Evolutionary conservation across 2,329 filamentous ascomycete genomes (phyloP).

Genomic region (Fusarium brevicatenulatum): DNA sequence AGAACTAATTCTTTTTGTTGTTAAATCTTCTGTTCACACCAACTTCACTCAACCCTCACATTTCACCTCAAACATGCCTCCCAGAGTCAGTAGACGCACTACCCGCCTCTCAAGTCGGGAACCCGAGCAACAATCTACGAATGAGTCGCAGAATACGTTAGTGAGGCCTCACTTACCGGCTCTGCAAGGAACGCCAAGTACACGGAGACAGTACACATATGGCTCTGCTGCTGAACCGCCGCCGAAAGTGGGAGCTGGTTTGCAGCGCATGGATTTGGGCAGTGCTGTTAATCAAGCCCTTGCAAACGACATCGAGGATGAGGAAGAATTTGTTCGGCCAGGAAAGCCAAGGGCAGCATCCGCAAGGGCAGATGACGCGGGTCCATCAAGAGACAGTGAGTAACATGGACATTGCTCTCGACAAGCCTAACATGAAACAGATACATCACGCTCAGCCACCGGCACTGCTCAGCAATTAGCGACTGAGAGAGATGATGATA

Average conservation of each 20-base stretch:
- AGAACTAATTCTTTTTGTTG: slow-evolving; percentile 1
- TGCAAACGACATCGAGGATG: slow-evolving; percentile 29
- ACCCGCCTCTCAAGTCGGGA: slow-evolving; percentile 34
- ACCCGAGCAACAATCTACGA: slow-evolving; percentile 21
- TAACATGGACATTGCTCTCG: not conserved
- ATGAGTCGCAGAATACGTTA: slow-evolving; percentile 16
- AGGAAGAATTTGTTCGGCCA: slow-evolving; percentile 32
- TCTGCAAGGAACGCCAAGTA: slow-evolving; percentile 49
- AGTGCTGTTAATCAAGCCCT: slow-evolving; percentile 47
- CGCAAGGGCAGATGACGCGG: slow-evolving; percentile 34
- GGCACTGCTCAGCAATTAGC: not conserved
- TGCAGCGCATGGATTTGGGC: slow-evolving; percentile 42
- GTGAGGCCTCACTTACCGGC: slow-evolving; percentile 37
- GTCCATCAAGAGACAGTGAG: slow-evolving; percentile 33
- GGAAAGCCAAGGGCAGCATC: slow-evolving; percentile 1
- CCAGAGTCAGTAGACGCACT: slow-evolving; percentile 33
- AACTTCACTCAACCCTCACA: not conserved
- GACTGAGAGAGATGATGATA: slow-evolving; percentile 45
- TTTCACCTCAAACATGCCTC: slow-evolving; percentile 36
- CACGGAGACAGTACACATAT: slow-evolving; percentile 52
- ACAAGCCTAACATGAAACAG: slow-evolving; percentile 12
- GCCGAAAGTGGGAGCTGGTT: slow-evolving; percentile 38
- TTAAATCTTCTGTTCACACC: slow-evolving; percentile 4
- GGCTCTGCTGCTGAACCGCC: slow-evolving; percentile 51
- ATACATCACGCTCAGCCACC: not conserved